Conservation (phyloP, 2,329 filamentous ascomycete genomes). For the Aureobasidium subglaciale region DNA sequence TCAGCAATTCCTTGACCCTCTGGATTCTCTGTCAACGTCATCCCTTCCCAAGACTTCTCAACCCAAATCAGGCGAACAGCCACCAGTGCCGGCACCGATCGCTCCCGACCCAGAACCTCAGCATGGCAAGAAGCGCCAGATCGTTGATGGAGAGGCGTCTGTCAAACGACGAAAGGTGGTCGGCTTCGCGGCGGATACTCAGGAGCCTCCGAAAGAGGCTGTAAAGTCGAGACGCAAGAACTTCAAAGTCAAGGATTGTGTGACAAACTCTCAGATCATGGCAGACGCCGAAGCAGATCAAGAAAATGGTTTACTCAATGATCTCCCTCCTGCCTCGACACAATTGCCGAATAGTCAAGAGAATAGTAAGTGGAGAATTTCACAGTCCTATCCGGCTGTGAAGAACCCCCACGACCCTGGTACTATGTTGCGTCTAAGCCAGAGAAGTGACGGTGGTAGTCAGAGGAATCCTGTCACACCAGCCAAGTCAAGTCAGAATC, state of each 20-base stretch:
- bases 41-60: not conserved
- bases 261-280: constrained; percentile 12
- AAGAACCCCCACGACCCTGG: constrained; percentile 65
- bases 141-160: not conserved
- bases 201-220: not conserved
- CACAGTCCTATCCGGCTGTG: constrained; percentile 63
- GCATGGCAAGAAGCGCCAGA: not conserved
- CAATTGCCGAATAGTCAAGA: constrained; percentile 20
- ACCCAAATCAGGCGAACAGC: not conserved
- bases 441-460: constrained; percentile 41
- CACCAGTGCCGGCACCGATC: not conserved
- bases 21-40: not conserved
- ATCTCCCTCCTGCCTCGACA: constrained; percentile 23
- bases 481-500: constrained; percentile 17
- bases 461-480: constrained; percentile 43
- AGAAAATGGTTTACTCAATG: constrained; percentile 9
- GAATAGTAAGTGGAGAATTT: not conserved
- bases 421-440: constrained; percentile 59
- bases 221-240: not conserved
- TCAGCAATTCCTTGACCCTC: constrained; percentile 14
- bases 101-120: not conserved
- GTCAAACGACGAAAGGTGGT: constrained; percentile 13
- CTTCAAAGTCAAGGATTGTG: constrained; percentile 21
- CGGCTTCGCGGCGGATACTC: not conserved
- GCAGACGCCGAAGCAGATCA: constrained; percentile 1